A percentile compares a stretch with the other conserved stretches of the same genome.
phyloP scores from a whole-genome alignment of 768 basidiomycete species.

The Boletus barrowsii region DNA sequence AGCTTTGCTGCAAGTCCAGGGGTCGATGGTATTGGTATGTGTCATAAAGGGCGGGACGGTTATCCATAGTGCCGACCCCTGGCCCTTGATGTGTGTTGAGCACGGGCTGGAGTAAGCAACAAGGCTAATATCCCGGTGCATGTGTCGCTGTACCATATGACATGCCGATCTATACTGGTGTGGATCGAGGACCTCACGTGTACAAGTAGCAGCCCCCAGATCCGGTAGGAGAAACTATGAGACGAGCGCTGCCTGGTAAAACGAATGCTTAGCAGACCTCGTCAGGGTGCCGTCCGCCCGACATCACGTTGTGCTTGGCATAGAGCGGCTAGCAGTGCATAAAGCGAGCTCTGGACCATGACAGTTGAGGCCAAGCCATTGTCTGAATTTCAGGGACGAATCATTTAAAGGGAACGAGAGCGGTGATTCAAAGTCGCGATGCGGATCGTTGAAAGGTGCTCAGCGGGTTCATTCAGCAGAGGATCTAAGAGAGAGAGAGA shows the following conservation, averaged over 20 bases:
- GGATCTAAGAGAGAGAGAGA: background rate
- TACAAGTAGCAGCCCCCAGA: no score
- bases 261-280: background rate
- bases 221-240: background rate
- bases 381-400: background rate
- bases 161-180: background rate
- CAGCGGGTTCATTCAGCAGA: background rate
- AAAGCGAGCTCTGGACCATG: no score
- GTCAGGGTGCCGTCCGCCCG: background rate
- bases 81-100: constrained; percentile 1
- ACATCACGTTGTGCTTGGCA: background rate
- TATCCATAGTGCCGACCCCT: no score
- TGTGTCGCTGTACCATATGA: background rate
- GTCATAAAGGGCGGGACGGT: background rate
- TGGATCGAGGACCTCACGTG: background rate
- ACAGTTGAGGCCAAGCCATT: no score
- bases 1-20: no score
- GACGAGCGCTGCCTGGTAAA: background rate
- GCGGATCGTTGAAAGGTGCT: constrained; percentile 3
- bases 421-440: background rate
- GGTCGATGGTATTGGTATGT: no score
- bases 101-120: background rate
- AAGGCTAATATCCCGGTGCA: constrained; percentile 8
- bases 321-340: no score
- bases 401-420: background rate